These are phyloP conservation scores for Coemansia sp. DNA, from an alignment of 192 early-diverging fungal genomes.

Conservation along the genomic window DNA sequence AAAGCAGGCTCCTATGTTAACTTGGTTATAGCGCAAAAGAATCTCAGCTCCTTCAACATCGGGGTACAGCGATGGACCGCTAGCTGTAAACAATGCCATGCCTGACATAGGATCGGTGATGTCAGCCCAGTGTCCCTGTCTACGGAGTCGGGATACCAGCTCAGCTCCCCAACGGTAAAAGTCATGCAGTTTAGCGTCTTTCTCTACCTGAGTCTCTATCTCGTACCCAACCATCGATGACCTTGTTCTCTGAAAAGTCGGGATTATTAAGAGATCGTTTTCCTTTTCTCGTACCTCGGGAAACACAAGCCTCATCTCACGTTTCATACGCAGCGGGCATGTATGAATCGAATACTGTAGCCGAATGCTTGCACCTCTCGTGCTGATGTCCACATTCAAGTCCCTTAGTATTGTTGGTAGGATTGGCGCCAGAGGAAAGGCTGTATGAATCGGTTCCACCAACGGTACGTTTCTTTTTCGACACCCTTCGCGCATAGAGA, in stretches of 20 bases:
- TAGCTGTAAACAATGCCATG: conserved; percentile 61
- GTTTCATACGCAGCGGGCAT: conserved; percentile 57
- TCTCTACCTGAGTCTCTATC: conserved; percentile 70
- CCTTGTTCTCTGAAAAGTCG: conserved; percentile 74
- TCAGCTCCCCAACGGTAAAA: conserved; percentile 73
- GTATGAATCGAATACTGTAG: conserved; percentile 51
- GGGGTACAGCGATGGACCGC: conserved; percentile 80
- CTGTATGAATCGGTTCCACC: conserved; percentile 23
- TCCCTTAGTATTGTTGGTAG: conserved; percentile 25
- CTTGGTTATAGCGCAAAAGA: conserved; percentile 74
- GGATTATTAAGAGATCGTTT: conserved; percentile 69
- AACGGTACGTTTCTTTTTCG: conserved; percentile 5
- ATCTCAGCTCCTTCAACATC: conserved; percentile 82
- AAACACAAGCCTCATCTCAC: conserved; percentile 76
- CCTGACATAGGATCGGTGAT: conserved; percentile 91
- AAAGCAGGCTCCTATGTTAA: conserved; percentile 82
- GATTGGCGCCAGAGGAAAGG: conserved; percentile 20
- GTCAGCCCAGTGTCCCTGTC: conserved; percentile 81
- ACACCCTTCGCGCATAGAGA: background rate
- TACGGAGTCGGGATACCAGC: conserved; percentile 58
- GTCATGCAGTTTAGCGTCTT: conserved; percentile 81
- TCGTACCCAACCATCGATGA: conserved; percentile 79
- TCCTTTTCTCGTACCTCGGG: conserved; percentile 56
- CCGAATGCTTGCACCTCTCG: background rate
- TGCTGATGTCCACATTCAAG: conserved; percentile 23